phyloP scores from a whole-genome alignment of 2,329 filamentous ascomycete species.

The Aurifilum marmelostoma region DNA sequence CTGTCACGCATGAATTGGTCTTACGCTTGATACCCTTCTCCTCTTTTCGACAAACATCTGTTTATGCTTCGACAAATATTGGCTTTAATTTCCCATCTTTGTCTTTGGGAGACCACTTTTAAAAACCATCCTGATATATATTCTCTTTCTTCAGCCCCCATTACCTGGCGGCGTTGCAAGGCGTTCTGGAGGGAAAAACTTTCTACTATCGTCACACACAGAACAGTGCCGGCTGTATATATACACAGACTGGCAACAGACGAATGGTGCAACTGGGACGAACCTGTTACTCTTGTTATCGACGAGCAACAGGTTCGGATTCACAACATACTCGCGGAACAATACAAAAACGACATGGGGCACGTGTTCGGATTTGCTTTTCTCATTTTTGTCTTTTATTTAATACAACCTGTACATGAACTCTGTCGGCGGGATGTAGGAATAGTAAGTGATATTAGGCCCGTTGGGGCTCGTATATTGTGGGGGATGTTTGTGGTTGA shows the following conservation, averaged over 20 bases:
- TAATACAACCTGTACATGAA: not conserved
- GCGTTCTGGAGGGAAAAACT: constrained; percentile 21
- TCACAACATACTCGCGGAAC: not conserved
- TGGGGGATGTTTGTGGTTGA: no score
- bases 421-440: not conserved
- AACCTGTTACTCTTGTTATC: not conserved
- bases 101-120: constrained; percentile 8
- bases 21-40: constrained; percentile 29
- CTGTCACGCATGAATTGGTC: constrained; percentile 21
- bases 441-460: not conserved
- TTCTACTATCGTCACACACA: constrained; percentile 1
- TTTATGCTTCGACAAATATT: constrained; percentile 21
- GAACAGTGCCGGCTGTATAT: constrained; percentile 6
- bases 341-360: constrained; percentile 7
- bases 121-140: constrained; percentile 14
- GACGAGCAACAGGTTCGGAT: constrained; percentile 4
- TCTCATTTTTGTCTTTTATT: not conserved
- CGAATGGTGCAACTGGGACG: not conserved
- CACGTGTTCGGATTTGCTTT: not conserved
- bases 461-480: not conserved
- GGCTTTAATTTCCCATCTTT: constrained; percentile 25
- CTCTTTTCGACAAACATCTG: constrained; percentile 19
- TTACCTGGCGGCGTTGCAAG: constrained; percentile 14
- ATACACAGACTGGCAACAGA: constrained; percentile 9
- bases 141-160: not conserved